Percentiles rank a stretch among this genome's conserved stretches.
These are phyloP conservation scores for Paradendryphiella salina DNA, from an alignment of 2,329 filamentous ascomycete genomes.

Conservation along the genomic window DNA sequence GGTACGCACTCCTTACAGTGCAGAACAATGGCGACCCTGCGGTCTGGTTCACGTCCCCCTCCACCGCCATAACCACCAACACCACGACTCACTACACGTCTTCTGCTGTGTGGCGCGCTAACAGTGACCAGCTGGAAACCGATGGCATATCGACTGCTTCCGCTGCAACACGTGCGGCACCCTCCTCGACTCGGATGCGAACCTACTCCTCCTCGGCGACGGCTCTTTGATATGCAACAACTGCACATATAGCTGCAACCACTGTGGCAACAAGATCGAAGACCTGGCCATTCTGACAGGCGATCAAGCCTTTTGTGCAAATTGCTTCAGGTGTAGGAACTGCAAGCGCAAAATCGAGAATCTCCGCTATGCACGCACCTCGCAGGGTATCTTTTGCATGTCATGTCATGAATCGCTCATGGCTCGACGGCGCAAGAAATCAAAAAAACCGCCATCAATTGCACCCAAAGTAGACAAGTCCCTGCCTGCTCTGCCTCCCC, in stretches of 20 bases:
- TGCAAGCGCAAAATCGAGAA: conserved; percentile 99
- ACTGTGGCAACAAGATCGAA: conserved; percentile 96
- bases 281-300: conserved; percentile 96
- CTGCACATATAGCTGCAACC: conserved; percentile 98
- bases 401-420: conserved; percentile 96
- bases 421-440: conserved; percentile 86
- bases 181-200: conserved; percentile 95
- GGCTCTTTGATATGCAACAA: conserved; percentile 99
- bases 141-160: conserved; percentile 99
- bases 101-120: conserved; percentile 20
- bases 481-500: conserved; percentile 81
- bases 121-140: conserved; percentile 72
- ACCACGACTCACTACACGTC: not conserved
- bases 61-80: not conserved
- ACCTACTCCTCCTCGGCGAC: conserved; percentile 93
- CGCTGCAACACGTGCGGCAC: conserved; percentile 95
- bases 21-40: conserved; percentile 10
- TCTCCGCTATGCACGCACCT: conserved; percentile 92
- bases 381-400: conserved; percentile 99
- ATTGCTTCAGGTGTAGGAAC: conserved; percentile 95
- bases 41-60: conserved; percentile 10
- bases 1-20: conserved; percentile 61
- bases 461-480: conserved; percentile 81
- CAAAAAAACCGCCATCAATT: conserved; percentile 57
- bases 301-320: conserved; percentile 96